Conservation (phyloP, 192 early-diverging fungal genomes). For the Rhizophagus clarus region DNA sequence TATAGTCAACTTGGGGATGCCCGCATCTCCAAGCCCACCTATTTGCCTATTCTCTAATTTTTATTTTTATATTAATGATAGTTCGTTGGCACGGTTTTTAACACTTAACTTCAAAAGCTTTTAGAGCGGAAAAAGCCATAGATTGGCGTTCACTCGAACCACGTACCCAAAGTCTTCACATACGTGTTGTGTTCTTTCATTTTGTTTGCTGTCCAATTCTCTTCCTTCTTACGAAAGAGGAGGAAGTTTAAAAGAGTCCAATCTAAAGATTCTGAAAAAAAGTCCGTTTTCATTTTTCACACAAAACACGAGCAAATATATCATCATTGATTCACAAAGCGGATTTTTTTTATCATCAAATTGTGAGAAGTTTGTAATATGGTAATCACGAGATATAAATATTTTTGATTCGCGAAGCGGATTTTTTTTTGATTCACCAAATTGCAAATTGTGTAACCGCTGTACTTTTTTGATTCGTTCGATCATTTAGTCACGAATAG, state of each 20-base stretch:
- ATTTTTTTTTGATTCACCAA: too few species aligned
- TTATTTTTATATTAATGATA: too few species aligned
- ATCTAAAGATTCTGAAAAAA: background rate
- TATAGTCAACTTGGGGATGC: conserved; percentile 9
- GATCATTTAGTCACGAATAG: too few species aligned
- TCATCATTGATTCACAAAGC: background rate
- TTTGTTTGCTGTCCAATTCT: conserved; percentile 6
- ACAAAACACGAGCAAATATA: too few species aligned
- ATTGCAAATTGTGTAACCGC: too few species aligned
- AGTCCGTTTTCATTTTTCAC: conserved; percentile 8
- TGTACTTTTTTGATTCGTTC: too few species aligned
- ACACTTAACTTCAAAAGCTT: conserved; percentile 6
- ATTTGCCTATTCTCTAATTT: background rate
- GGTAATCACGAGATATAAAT: too few species aligned
- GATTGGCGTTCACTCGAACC: background rate
- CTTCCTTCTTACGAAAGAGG: background rate
- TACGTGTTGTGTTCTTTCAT: conserved; percentile 7
- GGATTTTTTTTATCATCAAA: background rate
- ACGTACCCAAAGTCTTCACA: background rate
- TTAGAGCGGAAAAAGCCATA: background rate
- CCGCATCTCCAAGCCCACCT: conserved; percentile 9
- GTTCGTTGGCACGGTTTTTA: too few species aligned
- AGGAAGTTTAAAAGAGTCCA: background rate
- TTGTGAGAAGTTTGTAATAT: too few species aligned
- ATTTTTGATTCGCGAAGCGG: too few species aligned